Evolutionary conservation across 352 stramenopile species (phyloP).

Genomic region (Aphanomyces astaci): DNA sequence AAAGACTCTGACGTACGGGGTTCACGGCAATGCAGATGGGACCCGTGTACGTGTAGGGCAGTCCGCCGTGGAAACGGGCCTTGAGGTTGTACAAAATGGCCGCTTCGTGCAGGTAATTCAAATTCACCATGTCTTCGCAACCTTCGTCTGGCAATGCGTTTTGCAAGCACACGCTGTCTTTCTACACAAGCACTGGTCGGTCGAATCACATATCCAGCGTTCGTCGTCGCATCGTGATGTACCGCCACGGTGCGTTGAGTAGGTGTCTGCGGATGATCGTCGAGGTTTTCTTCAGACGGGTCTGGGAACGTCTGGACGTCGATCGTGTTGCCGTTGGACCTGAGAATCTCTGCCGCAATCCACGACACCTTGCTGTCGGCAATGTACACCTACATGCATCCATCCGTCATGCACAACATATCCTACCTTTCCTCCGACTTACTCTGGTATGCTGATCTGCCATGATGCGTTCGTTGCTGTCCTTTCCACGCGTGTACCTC

Average conservation of each 20-base stretch:
- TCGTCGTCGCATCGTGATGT: constrained; percentile 9
- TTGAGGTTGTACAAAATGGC: constrained; percentile 90
- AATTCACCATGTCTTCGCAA: constrained; percentile 76
- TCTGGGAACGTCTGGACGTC: constrained; percentile 70
- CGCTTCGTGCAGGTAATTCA: constrained; percentile 88
- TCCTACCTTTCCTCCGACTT: neutral
- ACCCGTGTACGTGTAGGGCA: constrained; percentile 95
- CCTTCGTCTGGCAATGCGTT: constrained; percentile 52
- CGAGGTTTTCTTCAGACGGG: constrained; percentile 48
- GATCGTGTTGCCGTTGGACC: constrained; percentile 66
- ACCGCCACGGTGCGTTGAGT: constrained; percentile 45
- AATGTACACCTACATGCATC: constrained; percentile 67
- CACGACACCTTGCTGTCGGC: constrained; percentile 67
- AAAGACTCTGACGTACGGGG: constrained; percentile 85
- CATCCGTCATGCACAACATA: neutral
- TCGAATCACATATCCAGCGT: neutral
- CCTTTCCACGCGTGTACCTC: neutral
- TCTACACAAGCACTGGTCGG: constrained; percentile 36
- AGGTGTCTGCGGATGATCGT: constrained; percentile 52
- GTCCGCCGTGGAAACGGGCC: constrained; percentile 72
- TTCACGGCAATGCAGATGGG: constrained; percentile 97
- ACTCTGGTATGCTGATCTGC: constrained; percentile 10
- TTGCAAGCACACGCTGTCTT: constrained; percentile 66
- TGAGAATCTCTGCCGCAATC: constrained; percentile 77
- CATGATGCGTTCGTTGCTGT: neutral